phyloP scores from a whole-genome alignment of 345 rosid species.

The Euclidium syriacum region DNA sequence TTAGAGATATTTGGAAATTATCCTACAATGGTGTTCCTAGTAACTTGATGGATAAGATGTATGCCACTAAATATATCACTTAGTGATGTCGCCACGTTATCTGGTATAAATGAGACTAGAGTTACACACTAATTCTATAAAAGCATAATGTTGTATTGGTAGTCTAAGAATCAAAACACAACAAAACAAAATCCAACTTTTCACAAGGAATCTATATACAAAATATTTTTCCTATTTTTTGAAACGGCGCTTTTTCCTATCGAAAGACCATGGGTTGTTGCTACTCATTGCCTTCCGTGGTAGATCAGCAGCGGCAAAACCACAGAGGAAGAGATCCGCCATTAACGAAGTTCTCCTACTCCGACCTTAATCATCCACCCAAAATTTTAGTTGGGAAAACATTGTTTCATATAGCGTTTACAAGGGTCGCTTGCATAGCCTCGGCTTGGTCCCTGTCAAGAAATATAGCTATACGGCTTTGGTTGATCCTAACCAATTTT shows the following conservation, averaged over 20 bases:
- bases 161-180: slow-evolving; percentile 17
- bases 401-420: slow-evolving; percentile 62
- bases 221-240: background rate
- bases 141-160: background rate
- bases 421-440: slow-evolving; percentile 50
- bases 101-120: no score
- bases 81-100: no score
- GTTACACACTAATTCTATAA: slow-evolving; percentile 5
- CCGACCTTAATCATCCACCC: slow-evolving; percentile 57
- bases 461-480: slow-evolving; percentile 51
- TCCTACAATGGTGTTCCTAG: no score
- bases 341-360: slow-evolving; percentile 48
- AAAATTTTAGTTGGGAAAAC: slow-evolving; percentile 46
- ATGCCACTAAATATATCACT: no score
- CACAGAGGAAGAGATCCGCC: slow-evolving; percentile 25
- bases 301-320: slow-evolving; percentile 30
- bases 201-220: background rate
- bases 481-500: slow-evolving; percentile 61
- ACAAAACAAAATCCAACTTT: background rate
- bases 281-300: slow-evolving; percentile 39
- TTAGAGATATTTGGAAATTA: no score
- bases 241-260: background rate
- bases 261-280: slow-evolving; percentile 65
- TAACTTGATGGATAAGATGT: no score
- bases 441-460: slow-evolving; percentile 57